Evolutionary conservation across 306 rosid species (phyloP), one percentile per base, ranked within the genome.

Genomic region (Castanopsis chinensis): DNA sequence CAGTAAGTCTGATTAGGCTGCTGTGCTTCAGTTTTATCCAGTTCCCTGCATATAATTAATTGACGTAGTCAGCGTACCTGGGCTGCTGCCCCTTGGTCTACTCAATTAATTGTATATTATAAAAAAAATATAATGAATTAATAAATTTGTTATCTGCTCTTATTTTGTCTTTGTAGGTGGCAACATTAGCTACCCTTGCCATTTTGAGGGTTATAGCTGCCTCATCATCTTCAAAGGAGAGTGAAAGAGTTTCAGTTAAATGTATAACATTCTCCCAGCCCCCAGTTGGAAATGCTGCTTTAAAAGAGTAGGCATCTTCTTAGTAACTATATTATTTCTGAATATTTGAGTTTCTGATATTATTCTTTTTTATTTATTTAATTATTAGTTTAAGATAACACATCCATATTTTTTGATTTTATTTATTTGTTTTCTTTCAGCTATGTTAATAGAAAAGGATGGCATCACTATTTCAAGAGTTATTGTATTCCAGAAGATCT

Each of bases 191-290:
- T 30, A 93, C 99, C 81, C 99, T 95, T 85, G 97, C 99, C 81
- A 95, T 95, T 90, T 83, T 95, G 88, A 95, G 99, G 90, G 97
- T 93, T 67, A 82, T 95, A 79, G 96, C 99, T 69, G 93, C 97
- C 80, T 88, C 99, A 72, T 90, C 99, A 73, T 85, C 97, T 18
- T 79, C 89, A 67, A 95, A 91, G 86, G 99, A 93, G 76, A 90
- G 82, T 71, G 98, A 84, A 83, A 84, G 83, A 33, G 89, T 95
- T 79, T 72, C 87, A 55, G 86, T 95, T 58, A 95, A 90, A 85
- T 95, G 99, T 73, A 89, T 95, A 63, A 95, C 99, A 68, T 95
- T 95, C 86, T 95, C 99, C 61, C 99, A 95, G 87, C 99, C 98
- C 19, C 94, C 99, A 23, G 99, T 95, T 79, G 99, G 99, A 73